Evolutionary conservation across 2,329 filamentous ascomycete genomes (phyloP), one percentile per base, ranked within the genome.

Genomic region (Penicillium sclerotigenum): DNA sequence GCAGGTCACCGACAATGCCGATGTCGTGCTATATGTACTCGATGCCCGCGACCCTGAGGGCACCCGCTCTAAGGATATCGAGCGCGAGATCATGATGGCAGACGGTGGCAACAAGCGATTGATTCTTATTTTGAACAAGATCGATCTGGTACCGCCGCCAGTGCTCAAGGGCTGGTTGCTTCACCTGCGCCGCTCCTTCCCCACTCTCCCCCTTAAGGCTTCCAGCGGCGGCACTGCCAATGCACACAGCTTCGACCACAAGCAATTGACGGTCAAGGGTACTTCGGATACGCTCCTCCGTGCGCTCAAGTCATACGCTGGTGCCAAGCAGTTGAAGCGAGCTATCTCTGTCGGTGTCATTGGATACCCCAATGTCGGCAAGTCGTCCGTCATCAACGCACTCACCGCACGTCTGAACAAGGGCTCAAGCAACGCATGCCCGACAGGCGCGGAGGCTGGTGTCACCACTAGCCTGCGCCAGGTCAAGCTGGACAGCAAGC

Each of bases 371-470:
- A 97, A 97, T 72, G 92, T 96, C 57, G 92, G 92, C 71, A 97
- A 97, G 80, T 96, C 91, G 28, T 96, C 91, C 48, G 91, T 97
- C 68, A 96, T 97, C 81, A 97, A 97, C 74, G 90, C 91, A 16
- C 85, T 97, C 54, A 88, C 91, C 20, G 86, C 89, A 36, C 85
- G 90, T 36, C 80, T 96, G 65, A 86, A 83, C 68, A 80, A 81
- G 62, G 84, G 83, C 36, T 77, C 77, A 42, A 78, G 82, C 64
- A 80, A 82, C 34, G 89, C 90, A 41, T 96, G 91, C 73, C 92
- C 92, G 1, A 89, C 90, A 1, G 92, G 92, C 58, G 91, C 92
- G 29, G 92, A 96, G 77, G 92, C 92, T 22, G 92, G 92, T 52
- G 90, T 97, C 37, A 97, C 92, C 5, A 97, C 91, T 41, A 88